Evolutionary conservation across 352 stramenopile genomes (phyloP), one percentile per base, ranked within the genome.

Genomic region (Globisporangium cederbergense): DNA sequence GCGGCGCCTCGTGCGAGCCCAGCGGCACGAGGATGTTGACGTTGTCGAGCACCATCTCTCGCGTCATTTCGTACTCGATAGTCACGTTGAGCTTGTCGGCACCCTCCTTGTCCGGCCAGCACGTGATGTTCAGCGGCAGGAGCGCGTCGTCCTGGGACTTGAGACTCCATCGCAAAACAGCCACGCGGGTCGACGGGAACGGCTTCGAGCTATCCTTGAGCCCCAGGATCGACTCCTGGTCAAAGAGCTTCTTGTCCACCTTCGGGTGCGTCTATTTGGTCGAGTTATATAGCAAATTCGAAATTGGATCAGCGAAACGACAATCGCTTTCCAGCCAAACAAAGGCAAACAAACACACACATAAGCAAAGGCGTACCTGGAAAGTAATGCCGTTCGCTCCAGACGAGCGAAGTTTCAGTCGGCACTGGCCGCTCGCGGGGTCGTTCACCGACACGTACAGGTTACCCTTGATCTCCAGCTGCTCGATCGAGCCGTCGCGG

Each of bases 61-160:
- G 80, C 50, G 93, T 78, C 79, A 96, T 89, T 49, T 85, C 87
- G 71, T 96, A 96, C 64, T 96, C 87, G 60, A 96, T 83, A 64
- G 80, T 94, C 30, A 96, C 87, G 59, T 91, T 96, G 67, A 93
- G 88, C 75, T 96, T 94, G 70, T 86, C 87, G 62, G 76, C 76
- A 38, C 84, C 78, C 73, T 96, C 83, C 60, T 93, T 85, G 60
- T 96, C 87, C 0, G 87, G 87, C 87, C 87, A 96, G 74, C 87
- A 96, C 43, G 87, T 91, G 70, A 96, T 89, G 77, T 92, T 93
- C 16, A 96, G 65, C 10, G 87, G 87, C 62, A 93, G 59, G 65
- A 91, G 88, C n/a, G 81, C 79, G 54, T 96, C 85, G 66, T 96
- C 87, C 53, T 92, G 83, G 52, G 87, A 90, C 79, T 96, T 96